phyloP scores from a whole-genome alignment of 2,329 filamentous ascomycete genomes.

The Pseudogymnoascus sp. region DNA sequence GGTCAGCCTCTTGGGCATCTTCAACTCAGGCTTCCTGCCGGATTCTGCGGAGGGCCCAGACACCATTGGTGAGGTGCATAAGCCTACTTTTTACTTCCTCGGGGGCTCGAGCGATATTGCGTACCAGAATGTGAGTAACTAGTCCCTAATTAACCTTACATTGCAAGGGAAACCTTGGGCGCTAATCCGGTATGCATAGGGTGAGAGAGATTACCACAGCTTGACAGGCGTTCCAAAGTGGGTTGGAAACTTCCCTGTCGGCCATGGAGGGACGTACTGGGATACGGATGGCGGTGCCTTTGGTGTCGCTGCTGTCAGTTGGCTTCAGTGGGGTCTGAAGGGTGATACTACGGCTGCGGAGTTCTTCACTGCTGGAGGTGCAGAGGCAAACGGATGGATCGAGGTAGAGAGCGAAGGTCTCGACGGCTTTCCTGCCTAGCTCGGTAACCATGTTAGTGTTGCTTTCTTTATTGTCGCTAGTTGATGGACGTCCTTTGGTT shows the following conservation, averaged over 20 bases:
- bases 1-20: constrained; percentile 18
- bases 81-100: not conserved
- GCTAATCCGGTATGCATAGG: not conserved
- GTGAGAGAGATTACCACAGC: not conserved
- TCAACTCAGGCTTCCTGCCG: constrained; percentile 20
- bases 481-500: too few relatives aligned
- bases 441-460: not conserved
- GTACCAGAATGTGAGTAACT: constrained; percentile 12
- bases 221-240: constrained; percentile 15
- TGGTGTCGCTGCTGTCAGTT: constrained; percentile 14
- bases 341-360: not conserved
- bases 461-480: not conserved
- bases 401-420: not conserved
- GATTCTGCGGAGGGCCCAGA: not conserved
- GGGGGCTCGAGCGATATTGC: constrained; percentile 19
- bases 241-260: constrained; percentile 18
- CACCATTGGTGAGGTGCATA: not conserved
- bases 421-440: not conserved
- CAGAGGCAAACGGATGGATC: not conserved
- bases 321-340: constrained; percentile 8
- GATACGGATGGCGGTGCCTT: constrained; percentile 17
- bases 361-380: not conserved
- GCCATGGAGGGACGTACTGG: constrained; percentile 18
- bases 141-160: not conserved
- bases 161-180: not conserved